A percentile compares a stretch with the other conserved stretches of the same genome.
Conservation (phyloP, 192 early-diverging fungal species). For the Backusella tarrabulga region DNA sequence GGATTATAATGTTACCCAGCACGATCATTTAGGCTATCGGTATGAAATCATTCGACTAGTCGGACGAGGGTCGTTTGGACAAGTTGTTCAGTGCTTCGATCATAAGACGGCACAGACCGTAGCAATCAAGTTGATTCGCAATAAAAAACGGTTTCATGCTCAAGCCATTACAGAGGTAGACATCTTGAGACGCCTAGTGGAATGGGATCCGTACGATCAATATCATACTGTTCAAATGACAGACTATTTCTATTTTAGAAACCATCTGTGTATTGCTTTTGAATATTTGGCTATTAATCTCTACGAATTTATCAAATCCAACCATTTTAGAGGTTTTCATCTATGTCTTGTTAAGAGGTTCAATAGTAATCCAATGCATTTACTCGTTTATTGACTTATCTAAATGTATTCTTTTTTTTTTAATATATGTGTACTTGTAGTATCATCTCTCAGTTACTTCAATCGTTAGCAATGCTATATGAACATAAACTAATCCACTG, state of each 20-base stretch:
- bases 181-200: conserved; percentile 79
- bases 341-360: conserved; percentile 69
- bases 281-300: conserved; percentile 94
- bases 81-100: conserved; percentile 90
- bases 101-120: conserved; percentile 85
- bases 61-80: conserved; percentile 89
- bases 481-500: conserved; percentile 87
- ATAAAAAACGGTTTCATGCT: conserved; percentile 95
- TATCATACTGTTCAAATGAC: conserved; percentile 87
- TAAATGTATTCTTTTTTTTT: conserved; percentile 25
- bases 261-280: conserved; percentile 93
- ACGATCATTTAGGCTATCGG: conserved; percentile 90
- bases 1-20: conserved; percentile 83
- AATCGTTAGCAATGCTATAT: conserved; percentile 73
- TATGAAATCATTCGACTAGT: conserved; percentile 91
- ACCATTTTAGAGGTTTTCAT: conserved; percentile 87
- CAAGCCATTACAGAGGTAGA: conserved; percentile 94
- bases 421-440: conserved; percentile 29
- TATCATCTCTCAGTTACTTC: conserved; percentile 81
- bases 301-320: conserved; percentile 96
- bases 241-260: conserved; percentile 93
- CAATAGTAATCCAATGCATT: background rate
- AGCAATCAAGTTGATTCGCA: conserved; percentile 93
- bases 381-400: background rate
- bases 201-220: conserved; percentile 81